Base-by-base conservation (phyloP, 179 eudicot species). In the Actinidia arguta region DNA sequence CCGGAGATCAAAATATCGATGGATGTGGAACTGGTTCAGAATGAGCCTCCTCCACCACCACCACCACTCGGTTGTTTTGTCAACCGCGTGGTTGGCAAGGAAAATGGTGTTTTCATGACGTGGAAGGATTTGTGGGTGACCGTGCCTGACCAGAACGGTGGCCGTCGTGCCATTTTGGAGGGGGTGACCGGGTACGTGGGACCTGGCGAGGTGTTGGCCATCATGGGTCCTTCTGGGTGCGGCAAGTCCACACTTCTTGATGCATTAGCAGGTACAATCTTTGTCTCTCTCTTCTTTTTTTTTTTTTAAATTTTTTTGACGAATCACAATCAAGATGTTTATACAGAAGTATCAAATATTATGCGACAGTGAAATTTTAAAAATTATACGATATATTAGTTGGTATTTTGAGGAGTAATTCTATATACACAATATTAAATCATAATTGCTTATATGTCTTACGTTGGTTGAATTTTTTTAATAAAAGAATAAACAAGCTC, bases 191-290 rank as follows among this genome's bases (percentile, higher is more conserved):
- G 82, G 12, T 80, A n/a, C 13, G 82, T 72, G 36, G 22, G 20
- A 27, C 82, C 82, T 47, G 82, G 82, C 4, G 74, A 68, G 75
- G 75, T 79, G 47, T 67, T 80, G 67, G 82, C 82, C 12, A 59
- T 80, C 51, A 80, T 80, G 82, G 82, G 82, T 20, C 82, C 82
- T 20, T 80, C 82, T 52, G 82, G 76, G 24, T 80, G 75, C 39
- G 82, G 82, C 51, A 80, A 80, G 67, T 80, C 82, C 27, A 80
- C 82, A 0, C 82, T 80, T 17, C 82, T 80, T 20, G 82, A 80
- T 70, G 82, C 82, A 31, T 72, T 80, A 0, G 82, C 82, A 17
- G 82, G 82, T 69, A 48, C 13, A 56, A 16, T 42, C 47, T 31
- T 18, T 3, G 8, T 55, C 10, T 46, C 61, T 77, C 6, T 20